Conservation (phyloP, 2,329 filamentous ascomycete genomes). For the Fusarium luffae region DNA sequence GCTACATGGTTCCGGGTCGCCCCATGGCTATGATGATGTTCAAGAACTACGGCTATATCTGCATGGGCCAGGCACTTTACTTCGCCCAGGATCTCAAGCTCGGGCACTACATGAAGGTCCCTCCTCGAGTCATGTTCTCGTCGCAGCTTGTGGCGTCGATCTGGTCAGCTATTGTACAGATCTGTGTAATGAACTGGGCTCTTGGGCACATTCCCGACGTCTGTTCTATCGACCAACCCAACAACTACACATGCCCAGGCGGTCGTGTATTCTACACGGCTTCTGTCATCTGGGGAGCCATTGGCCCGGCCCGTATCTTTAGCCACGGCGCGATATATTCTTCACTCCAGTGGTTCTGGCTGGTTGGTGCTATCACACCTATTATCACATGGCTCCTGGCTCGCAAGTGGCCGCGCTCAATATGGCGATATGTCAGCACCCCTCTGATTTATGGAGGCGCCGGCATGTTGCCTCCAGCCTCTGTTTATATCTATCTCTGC, state of each 20-base stretch:
- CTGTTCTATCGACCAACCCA: constrained; percentile 64
- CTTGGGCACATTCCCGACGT: constrained; percentile 70
- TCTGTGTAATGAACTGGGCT: constrained; percentile 74
- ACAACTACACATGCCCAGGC: constrained; percentile 67
- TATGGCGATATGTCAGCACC: constrained; percentile 73
- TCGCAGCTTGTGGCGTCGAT: constrained; percentile 69
- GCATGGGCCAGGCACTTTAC: constrained; percentile 73
- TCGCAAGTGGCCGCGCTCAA: constrained; percentile 68
- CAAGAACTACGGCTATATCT: constrained; percentile 78
- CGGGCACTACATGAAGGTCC: constrained; percentile 75
- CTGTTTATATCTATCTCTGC: constrained; percentile 75
- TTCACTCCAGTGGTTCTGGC: constrained; percentile 76
- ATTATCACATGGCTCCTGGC: constrained; percentile 72
- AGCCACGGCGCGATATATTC: constrained; percentile 70
- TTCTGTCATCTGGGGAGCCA: constrained; percentile 78
- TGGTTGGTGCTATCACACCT: constrained; percentile 72
- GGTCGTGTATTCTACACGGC: constrained; percentile 72
- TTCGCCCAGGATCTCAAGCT: constrained; percentile 75
- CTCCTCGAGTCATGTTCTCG: constrained; percentile 70
- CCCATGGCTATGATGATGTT: constrained; percentile 83
- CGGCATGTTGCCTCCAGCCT: constrained; percentile 73
- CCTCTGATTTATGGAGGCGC: constrained; percentile 76
- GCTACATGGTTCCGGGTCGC: constrained; percentile 77
- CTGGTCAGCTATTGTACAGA: constrained; percentile 71
- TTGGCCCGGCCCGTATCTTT: constrained; percentile 78